Conservation (phyloP, 1,139 yeast species). For the Suhomyces ambrosiae region DNA sequence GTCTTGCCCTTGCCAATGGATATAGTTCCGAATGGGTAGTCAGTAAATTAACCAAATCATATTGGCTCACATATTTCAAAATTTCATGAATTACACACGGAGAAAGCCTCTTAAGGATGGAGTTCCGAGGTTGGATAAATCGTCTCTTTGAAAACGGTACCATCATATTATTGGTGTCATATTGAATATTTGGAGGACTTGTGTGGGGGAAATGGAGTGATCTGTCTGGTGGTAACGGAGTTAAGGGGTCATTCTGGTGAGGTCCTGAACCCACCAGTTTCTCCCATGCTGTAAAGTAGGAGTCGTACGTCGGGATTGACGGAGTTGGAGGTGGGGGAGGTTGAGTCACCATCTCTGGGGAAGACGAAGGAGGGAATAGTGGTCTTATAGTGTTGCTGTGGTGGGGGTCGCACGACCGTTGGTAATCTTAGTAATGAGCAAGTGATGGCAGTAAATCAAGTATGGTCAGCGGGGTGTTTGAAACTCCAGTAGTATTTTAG, state of each 20-base stretch:
- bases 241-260: neutral
- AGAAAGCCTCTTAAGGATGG: conserved; percentile 17
- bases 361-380: too few species aligned
- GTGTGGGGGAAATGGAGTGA: neutral
- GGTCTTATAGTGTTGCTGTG: neutral
- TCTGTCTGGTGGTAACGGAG: neutral
- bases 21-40: conserved; percentile 28
- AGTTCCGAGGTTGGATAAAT: conserved; percentile 12
- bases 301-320: neutral
- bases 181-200: neutral
- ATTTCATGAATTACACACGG: conserved; percentile 17
- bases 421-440: neutral
- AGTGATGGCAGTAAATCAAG: too few species aligned
- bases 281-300: conserved; percentile 3
- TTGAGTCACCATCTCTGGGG: neutral
- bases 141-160: neutral
- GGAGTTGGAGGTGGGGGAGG: neutral
- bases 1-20: conserved; percentile 26
- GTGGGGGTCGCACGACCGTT: neutral
- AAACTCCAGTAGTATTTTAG: too few species aligned
- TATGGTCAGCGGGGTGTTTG: too few species aligned
- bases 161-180: neutral
- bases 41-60: conserved; percentile 32
- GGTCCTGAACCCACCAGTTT: conserved; percentile 4
- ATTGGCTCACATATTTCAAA: conserved; percentile 32